These are phyloP conservation scores for Endothia cerciana DNA, from an alignment of 2,329 filamentous ascomycete genomes.

Conservation along the genomic window DNA sequence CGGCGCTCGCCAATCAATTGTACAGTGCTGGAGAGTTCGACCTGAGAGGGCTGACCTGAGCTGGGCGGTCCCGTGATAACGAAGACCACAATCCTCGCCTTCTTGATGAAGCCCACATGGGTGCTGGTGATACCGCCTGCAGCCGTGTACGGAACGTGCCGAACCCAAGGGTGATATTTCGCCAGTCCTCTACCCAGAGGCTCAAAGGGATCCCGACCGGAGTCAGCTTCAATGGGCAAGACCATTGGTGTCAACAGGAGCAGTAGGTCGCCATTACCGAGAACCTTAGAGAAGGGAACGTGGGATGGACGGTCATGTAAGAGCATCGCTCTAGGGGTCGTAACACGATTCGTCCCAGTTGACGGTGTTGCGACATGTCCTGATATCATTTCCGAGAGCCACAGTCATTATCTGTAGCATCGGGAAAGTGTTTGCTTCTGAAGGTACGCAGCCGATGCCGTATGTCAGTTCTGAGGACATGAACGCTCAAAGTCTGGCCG, in stretches of 20 bases:
- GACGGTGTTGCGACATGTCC: constrained; percentile 28
- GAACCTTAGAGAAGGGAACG: constrained; percentile 51
- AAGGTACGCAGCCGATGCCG: constrained; percentile 18
- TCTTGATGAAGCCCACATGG: constrained; percentile 65
- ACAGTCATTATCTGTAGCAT: constrained; percentile 26
- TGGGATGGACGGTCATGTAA: constrained; percentile 49
- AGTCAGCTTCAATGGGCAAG: constrained; percentile 47
- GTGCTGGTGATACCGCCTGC: constrained; percentile 65
- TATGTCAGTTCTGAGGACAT: constrained; percentile 22
- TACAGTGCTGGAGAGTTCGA: constrained; percentile 53
- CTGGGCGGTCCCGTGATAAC: constrained; percentile 57
- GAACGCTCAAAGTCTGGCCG: not conserved
- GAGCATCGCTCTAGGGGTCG: constrained; percentile 34
- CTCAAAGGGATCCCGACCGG: constrained; percentile 68
- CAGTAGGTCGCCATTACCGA: constrained; percentile 57
- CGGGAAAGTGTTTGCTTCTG: constrained; percentile 8
- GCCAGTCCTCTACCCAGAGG: constrained; percentile 67
- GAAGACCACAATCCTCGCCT: constrained; percentile 63
- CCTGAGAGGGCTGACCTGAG: constrained; percentile 55
- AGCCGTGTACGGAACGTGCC: constrained; percentile 73
- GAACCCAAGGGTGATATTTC: constrained; percentile 61
- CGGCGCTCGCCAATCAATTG: constrained; percentile 50
- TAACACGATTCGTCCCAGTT: constrained; percentile 32
- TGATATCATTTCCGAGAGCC: constrained; percentile 28
- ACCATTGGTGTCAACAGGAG: constrained; percentile 64